A percentile compares a stretch with the other conserved stretches of the same genome.
These are phyloP conservation scores for Podila horticola DNA, from an alignment of 192 early-diverging fungal species.

Conservation along the genomic window DNA sequence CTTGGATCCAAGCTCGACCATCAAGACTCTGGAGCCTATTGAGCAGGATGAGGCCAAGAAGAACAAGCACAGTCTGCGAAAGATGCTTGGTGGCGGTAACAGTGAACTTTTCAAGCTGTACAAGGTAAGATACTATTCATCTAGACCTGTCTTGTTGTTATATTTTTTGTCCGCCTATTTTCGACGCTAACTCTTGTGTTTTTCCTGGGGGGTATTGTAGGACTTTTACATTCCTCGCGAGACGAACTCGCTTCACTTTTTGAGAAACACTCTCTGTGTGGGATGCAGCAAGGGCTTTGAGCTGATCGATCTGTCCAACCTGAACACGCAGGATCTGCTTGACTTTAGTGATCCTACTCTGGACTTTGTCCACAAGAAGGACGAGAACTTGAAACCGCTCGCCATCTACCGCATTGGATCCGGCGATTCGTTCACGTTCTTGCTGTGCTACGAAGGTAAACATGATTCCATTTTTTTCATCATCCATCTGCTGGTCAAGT, in stretches of 20 bases:
- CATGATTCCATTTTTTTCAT: too few species aligned
- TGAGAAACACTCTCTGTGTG: constrained; percentile 87
- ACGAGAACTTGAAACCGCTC: constrained; percentile 81
- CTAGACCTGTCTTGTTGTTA: constrained; percentile 35
- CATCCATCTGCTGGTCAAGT: not conserved
- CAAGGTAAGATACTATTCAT: constrained; percentile 64
- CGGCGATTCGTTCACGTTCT: constrained; percentile 69
- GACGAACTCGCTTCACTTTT: constrained; percentile 85
- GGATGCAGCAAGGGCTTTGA: constrained; percentile 95
- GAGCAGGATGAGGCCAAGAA: constrained; percentile 51
- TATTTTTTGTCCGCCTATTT: constrained; percentile 22
- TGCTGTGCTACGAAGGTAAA: constrained; percentile 93
- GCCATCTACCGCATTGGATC: constrained; percentile 83
- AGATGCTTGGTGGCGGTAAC: constrained; percentile 38
- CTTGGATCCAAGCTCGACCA: constrained; percentile 43
- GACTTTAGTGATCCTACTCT: constrained; percentile 85
- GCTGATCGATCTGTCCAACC: constrained; percentile 86
- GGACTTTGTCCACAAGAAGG: constrained; percentile 79
- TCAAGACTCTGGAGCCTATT: constrained; percentile 56
- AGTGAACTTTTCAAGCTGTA: constrained; percentile 63
- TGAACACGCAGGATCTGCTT: constrained; percentile 88
- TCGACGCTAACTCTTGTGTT: not conserved
- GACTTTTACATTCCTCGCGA: constrained; percentile 96
- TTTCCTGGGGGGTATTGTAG: constrained; percentile 57
- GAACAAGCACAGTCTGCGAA: constrained; percentile 40